Base-by-base conservation (phyloP, 306 rosid genomes). In the Quercus ilex region DNA sequence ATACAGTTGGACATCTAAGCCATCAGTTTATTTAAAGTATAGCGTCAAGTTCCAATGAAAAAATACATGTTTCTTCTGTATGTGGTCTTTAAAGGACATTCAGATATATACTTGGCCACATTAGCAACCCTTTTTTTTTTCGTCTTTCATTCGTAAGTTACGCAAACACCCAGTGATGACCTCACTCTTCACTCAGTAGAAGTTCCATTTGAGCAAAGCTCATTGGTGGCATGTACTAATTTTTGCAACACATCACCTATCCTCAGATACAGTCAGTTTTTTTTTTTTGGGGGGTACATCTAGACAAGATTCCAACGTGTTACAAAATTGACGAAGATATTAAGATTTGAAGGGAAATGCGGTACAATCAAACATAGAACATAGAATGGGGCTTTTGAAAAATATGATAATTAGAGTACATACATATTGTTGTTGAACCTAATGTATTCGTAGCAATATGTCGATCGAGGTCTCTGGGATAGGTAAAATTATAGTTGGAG, bases 291-390 rank as follows among this genome's bases (percentile, higher is more conserved):
- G 26, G 28, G 51, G 28, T 1, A 35, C 59, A 25, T 70, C 12
- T 59, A 85, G 84, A 73, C 78, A 35, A 79, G 81, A 35, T 30
- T 82, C 52, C 82, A 73, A 19, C 25, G 21, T 53, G 46, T 59
- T 23, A 85, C 84, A 65, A 85, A 63, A 71, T 69, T 85, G 79
- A 82, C 73, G 77, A 76, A 76, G 43, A 85, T 85, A 79, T 56
- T 74, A 67, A 67, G 78, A 74, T 41, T 73, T 78, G 0, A 82
- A 82, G 60, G 84, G 55, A 53, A 73, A n/a, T 14, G 28, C 1
- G 2, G 43, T 28, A 65, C 77, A 82, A 72, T 63, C 74, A 35
- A 57, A 31, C 53, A 58, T 85, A 13, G 59, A 49, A 15, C 68
- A 20, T 30, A 76, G 74, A 82, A 82, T 82, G 84, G 58, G 72